Evolutionary conservation across 2,329 filamentous ascomycete genomes (phyloP).

Genomic region (Elsinoe fawcettii): DNA sequence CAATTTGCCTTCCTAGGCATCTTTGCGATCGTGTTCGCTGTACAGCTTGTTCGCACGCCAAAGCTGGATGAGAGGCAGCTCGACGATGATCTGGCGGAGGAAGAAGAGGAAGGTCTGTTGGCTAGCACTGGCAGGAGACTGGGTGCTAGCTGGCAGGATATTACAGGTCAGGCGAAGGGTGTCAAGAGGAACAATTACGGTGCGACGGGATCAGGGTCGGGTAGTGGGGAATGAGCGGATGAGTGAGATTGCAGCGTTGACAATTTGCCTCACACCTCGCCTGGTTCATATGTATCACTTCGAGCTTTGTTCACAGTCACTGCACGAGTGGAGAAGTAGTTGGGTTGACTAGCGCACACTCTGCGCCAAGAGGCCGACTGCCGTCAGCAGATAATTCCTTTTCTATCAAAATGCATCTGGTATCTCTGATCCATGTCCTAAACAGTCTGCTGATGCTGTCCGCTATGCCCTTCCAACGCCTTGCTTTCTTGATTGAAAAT

Average conservation of each 20-base stretch:
- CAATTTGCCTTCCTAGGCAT: conserved; percentile 82
- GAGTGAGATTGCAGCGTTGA: not conserved
- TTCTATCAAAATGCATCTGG: conserved; percentile 9
- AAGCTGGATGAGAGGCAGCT: conserved; percentile 66
- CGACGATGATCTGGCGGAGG: conserved; percentile 82
- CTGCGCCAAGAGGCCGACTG: conserved; percentile 3
- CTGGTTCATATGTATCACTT: not conserved
- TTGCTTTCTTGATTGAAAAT: not conserved
- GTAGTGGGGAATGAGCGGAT: not conserved
- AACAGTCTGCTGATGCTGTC: conserved; percentile 11
- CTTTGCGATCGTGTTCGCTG: conserved; percentile 73
- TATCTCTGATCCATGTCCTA: conserved; percentile 9
- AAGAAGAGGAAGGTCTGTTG: conserved; percentile 87
- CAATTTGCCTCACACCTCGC: too few relatives aligned
- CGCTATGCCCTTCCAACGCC: conserved; percentile 3
- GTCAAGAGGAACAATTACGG: conserved; percentile 29
- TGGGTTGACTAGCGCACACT: not conserved
- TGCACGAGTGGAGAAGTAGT: not conserved
- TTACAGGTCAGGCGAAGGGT: conserved; percentile 53
- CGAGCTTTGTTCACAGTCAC: not conserved
- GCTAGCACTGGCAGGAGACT: conserved; percentile 76
- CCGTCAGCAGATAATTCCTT: not conserved
- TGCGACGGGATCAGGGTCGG: conserved; percentile 13
- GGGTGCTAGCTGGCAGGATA: conserved; percentile 81
- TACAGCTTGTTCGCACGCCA: conserved; percentile 72